Evolutionary conservation across 129 eudicot species (phyloP), one percentile per base, ranked within the genome.

Genomic region (Centaurea solstitialis): DNA sequence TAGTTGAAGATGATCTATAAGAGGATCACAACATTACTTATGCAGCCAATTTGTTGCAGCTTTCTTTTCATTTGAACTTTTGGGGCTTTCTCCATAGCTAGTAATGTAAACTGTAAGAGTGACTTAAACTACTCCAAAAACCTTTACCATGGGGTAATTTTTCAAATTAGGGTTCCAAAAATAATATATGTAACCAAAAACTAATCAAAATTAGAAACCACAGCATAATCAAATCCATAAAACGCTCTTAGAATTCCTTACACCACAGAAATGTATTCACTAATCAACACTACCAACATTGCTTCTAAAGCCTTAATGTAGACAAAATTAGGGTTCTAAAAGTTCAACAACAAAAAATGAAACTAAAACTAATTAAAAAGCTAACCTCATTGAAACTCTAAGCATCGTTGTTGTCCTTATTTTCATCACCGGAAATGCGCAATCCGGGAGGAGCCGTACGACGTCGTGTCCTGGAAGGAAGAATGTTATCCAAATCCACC

Each of bases 401-500:
- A 26, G 70, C 86, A 66, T 83, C 86, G 15, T 81, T 75, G n/a
- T 50, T 77, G 24, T 68, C 69, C 41, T 79, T 80, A 17, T 76
- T 69, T 43, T 26, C 57, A 71, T 86, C 88, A 75, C 37, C 75
- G 17, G 83, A 79, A 72, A 92, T 83, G 10, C 79, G 75, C 66
- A 90, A 17, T 1, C 97, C 97, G 17, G 88, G 86, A 28, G 80
- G 80, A 73, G 30, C 84, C 13, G 70, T 79, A 81, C 89, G 69
- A 65, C 89, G 88, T 2, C 99, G 86, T 72, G 99, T 96, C 91
- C 99, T 93, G 9, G 99, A 89, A 0, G 99, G 98, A 38, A 96
- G 87, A 78, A 96, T 96, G 87, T 96, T 96, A 80, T 89, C 91
- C 90, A 93, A 87, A 85, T 96, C 98, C 22, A 96, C 98, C 82